These are phyloP conservation scores for Prunus yedoensis DNA, from an alignment of 331 rosid genomes.

Conservation along the genomic window DNA sequence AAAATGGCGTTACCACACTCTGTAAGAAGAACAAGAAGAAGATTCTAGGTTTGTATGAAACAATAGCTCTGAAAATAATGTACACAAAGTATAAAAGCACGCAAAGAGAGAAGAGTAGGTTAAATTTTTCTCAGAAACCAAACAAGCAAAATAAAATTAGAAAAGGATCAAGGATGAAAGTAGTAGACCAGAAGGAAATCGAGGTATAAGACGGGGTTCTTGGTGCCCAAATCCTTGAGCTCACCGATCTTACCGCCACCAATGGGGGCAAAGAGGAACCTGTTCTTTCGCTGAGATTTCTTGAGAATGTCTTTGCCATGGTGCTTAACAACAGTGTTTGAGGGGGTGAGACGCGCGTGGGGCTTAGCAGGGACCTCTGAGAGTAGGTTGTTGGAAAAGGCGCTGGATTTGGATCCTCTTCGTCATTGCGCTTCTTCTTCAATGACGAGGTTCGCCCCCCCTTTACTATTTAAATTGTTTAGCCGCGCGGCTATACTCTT, in stretches of 20 bases:
- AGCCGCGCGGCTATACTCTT: too few relatives aligned
- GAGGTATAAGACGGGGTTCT: slow-evolving; percentile 76
- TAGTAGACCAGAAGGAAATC: slow-evolving; percentile 68
- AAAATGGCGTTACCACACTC: background rate
- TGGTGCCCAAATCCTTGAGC: slow-evolving; percentile 71
- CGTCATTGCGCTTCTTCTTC: slow-evolving; percentile 18
- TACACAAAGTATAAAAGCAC: background rate
- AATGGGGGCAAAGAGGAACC: slow-evolving; percentile 67
- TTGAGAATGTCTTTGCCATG: slow-evolving; percentile 26
- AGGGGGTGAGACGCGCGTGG: too few relatives aligned
- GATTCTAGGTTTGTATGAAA: background rate
- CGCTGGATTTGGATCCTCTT: slow-evolving; percentile 36
- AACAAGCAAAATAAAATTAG: too few relatives aligned
- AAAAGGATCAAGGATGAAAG: background rate
- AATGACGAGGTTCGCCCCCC: slow-evolving; percentile 32
- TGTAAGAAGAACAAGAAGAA: background rate
- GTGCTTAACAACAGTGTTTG: too few relatives aligned
- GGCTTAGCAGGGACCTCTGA: slow-evolving; percentile 26
- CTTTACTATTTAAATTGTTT: too few relatives aligned
- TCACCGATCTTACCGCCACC: slow-evolving; percentile 81
- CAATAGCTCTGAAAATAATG: background rate
- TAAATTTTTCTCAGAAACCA: background rate
- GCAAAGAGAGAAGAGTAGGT: too few relatives aligned
- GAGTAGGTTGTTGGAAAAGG: slow-evolving; percentile 50
- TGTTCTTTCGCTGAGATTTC: slow-evolving; percentile 72